Evolutionary conservation across 2,329 filamentous ascomycete species (phyloP).

Genomic region (Neopestalotiopsis sp.): DNA sequence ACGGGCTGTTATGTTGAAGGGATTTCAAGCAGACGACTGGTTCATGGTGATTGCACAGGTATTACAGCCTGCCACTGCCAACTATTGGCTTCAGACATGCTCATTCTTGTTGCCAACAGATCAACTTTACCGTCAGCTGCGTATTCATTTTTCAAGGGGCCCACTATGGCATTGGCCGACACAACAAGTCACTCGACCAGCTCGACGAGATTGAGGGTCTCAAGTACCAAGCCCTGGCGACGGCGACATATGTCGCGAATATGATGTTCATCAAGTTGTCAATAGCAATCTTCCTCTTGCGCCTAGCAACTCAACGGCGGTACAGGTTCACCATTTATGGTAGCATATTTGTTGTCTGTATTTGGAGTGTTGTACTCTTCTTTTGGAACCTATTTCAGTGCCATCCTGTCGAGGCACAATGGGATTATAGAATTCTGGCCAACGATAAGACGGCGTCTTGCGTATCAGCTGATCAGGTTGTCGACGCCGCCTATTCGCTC

Average conservation of each 20-base stretch:
- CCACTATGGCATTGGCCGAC: slow-evolving; percentile 48
- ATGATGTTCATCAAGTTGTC: slow-evolving; percentile 65
- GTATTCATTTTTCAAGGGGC: slow-evolving; percentile 50
- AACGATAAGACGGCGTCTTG: slow-evolving; percentile 42
- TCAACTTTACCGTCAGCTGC: slow-evolving; percentile 53
- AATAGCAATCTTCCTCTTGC: slow-evolving; percentile 57
- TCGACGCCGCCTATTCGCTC: slow-evolving; percentile 55
- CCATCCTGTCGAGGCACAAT: slow-evolving; percentile 53
- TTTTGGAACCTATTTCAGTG: slow-evolving; percentile 56
- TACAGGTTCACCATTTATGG: slow-evolving; percentile 54
- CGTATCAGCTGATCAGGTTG: slow-evolving; percentile 47
- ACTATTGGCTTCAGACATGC: slow-evolving; percentile 12
- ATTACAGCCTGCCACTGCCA: slow-evolving; percentile 22
- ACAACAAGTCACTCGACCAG: slow-evolving; percentile 49
- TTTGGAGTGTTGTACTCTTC: slow-evolving; percentile 54
- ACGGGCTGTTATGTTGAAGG: slow-evolving; percentile 34
- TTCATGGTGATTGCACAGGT: slow-evolving; percentile 57
- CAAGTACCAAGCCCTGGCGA: slow-evolving; percentile 58
- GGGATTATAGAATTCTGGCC: slow-evolving; percentile 53
- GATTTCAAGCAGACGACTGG: slow-evolving; percentile 57
- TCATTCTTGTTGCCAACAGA: slow-evolving; percentile 32
- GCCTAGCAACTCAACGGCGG: slow-evolving; percentile 48
- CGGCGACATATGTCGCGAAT: slow-evolving; percentile 53
- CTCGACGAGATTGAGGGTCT: slow-evolving; percentile 48
- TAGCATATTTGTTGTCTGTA: slow-evolving; percentile 49